A percentile compares a stretch with the other conserved stretches of the same genome.
Evolutionary conservation across 2,329 filamentous ascomycete species (phyloP).

Genomic region (Ilyonectria destructans): DNA sequence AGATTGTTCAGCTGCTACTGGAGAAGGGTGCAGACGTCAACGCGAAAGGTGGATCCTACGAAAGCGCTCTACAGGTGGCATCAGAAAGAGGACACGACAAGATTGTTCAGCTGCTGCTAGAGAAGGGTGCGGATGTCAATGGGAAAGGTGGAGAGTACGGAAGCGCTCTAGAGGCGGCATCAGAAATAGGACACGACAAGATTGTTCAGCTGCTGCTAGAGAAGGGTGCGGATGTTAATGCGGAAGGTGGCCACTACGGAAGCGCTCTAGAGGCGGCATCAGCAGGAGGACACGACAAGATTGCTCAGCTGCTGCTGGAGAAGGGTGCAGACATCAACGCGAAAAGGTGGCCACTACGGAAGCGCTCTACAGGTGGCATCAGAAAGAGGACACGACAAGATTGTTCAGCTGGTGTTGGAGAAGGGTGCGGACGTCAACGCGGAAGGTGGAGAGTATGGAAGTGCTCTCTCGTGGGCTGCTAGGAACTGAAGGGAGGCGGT

Average conservation of each 20-base stretch:
- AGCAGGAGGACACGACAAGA: neutral
- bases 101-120: too few species aligned
- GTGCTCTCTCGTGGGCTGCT: neutral
- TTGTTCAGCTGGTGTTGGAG: too few species aligned
- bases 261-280: slow-evolving; percentile 9
- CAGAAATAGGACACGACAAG: too few species aligned
- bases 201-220: too few species aligned
- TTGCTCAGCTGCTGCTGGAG: neutral
- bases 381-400: neutral
- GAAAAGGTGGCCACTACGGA: neutral
- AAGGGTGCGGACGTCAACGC: neutral
- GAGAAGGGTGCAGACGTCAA: neutral
- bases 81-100: neutral
- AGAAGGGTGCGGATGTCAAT: neutral
- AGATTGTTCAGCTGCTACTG: neutral
- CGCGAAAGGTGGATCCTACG: neutral
- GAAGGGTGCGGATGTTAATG: neutral
- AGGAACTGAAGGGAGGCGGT: too few species aligned
- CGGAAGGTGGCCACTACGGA: neutral
- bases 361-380: neutral
- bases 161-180: neutral
- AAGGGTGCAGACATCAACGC: neutral
- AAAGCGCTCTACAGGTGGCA: neutral
- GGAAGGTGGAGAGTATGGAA: neutral
- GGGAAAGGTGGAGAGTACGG: neutral